Conservation (phyloP, 2,329 filamentous ascomycete genomes). For the Shiraia bambusicola region DNA sequence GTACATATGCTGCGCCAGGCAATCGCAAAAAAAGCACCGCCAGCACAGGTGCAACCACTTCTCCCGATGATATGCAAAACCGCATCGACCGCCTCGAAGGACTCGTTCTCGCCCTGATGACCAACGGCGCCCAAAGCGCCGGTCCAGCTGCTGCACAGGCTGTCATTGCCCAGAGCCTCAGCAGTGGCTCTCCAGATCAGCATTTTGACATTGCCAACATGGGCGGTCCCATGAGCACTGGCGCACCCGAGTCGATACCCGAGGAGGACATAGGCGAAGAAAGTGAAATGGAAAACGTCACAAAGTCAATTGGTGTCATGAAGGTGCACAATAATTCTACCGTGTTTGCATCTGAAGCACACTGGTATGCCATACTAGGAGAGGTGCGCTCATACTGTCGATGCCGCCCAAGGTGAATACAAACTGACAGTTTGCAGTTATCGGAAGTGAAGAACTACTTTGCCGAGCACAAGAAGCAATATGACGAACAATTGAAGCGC, state of each 20-base stretch:
- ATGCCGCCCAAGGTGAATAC: background rate
- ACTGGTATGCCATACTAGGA: constrained; percentile 56
- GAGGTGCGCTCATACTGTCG: constrained; percentile 46
- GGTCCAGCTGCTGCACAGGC: constrained; percentile 62
- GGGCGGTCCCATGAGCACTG: constrained; percentile 57
- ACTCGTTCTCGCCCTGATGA: constrained; percentile 90
- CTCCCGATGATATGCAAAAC: constrained; percentile 96
- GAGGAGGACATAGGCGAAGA: constrained; percentile 57
- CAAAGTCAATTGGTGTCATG: constrained; percentile 55
- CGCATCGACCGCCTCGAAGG: constrained; percentile 94
- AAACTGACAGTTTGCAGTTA: constrained; percentile 56
- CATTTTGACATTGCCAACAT: constrained; percentile 57
- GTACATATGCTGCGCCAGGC: constrained; percentile 72
- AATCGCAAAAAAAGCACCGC: constrained; percentile 69
- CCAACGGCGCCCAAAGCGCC: constrained; percentile 69
- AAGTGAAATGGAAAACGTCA: constrained; percentile 62
- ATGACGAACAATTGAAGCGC: constrained; percentile 77
- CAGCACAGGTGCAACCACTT: constrained; percentile 59
- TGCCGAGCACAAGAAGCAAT: constrained; percentile 78
- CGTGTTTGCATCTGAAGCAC: constrained; percentile 53
- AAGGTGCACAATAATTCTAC: constrained; percentile 54
- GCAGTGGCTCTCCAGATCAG: constrained; percentile 42
- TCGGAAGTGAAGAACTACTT: constrained; percentile 94
- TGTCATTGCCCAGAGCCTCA: constrained; percentile 53
- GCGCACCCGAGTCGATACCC: constrained; percentile 55